Evolutionary conservation across 768 basidiomycete genomes (phyloP).

Genomic region (Kwoniella sp.): DNA sequence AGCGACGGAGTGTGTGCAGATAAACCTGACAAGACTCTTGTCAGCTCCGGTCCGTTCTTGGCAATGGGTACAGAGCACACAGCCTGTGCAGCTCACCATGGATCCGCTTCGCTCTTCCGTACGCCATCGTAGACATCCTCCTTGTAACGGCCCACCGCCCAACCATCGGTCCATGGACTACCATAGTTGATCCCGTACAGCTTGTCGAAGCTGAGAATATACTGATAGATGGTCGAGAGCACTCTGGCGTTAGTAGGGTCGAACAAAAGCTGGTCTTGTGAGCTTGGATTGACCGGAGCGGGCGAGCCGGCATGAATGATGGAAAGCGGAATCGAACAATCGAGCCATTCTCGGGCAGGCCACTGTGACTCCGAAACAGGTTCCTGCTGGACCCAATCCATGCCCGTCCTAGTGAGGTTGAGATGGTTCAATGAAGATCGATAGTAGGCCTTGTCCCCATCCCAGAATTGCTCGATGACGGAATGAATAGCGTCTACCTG

Average conservation of each 20-base stretch:
- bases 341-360: constrained; percentile 24
- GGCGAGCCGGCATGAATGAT: constrained; percentile 27
- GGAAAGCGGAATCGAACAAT: constrained; percentile 46
- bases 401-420: too few relatives aligned
- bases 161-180: constrained; percentile 30
- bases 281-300: not conserved
- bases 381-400: too few relatives aligned
- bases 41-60: not conserved
- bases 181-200: constrained; percentile 45
- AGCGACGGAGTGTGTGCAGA: constrained; percentile 37
- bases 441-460: constrained; percentile 7
- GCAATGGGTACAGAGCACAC: not conserved
- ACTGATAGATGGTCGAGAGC: constrained; percentile 39
- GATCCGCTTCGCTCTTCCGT: constrained; percentile 42
- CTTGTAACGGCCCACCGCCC: constrained; percentile 41
- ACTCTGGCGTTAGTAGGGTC: constrained; percentile 13
- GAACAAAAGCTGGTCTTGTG: not conserved
- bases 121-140: constrained; percentile 51
- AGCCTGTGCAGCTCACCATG: constrained; percentile 38
- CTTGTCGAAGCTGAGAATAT: constrained; percentile 41
- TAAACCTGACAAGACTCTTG: constrained; percentile 25
- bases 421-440: too few relatives aligned
- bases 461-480: constrained; percentile 37
- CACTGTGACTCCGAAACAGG: not conserved
- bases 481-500: constrained; percentile 16